A percentile compares a stretch with the other conserved stretches of the same genome.
phyloP scores from a whole-genome alignment of 164 flowering plant species.

The Vitis riparia region DNA sequence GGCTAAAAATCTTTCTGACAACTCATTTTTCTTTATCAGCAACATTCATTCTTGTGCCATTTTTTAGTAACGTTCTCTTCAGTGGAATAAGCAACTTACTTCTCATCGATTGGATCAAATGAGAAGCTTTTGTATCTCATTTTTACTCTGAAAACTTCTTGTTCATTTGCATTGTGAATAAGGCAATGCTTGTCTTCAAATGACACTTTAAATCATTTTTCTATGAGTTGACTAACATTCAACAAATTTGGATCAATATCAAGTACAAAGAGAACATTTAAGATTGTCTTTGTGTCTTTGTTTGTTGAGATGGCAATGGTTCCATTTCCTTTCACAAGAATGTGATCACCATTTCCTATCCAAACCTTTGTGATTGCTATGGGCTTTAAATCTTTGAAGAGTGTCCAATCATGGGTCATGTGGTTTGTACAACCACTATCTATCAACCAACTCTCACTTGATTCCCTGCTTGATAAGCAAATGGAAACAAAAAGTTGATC shows the following conservation, averaged over 20 bases:
- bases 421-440: slow-evolving; percentile 11
- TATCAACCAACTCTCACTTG: slow-evolving; percentile 1
- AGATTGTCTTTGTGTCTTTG: no score
- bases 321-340: background rate
- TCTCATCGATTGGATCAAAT: slow-evolving; percentile 4
- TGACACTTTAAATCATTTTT: no score
- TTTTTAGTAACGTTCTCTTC: background rate
- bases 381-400: background rate
- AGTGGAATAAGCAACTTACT: background rate
- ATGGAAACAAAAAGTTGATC: background rate
- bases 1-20: background rate
- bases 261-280: no score
- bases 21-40: background rate
- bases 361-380: background rate
- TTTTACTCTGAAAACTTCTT: background rate
- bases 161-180: no score
- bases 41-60: slow-evolving; percentile 5
- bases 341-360: slow-evolving; percentile 7
- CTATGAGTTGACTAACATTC: no score
- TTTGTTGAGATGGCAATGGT: slow-evolving; percentile 1
- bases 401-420: slow-evolving; percentile 4
- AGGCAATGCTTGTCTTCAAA: no score
- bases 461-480: background rate
- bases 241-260: no score
- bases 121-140: slow-evolving; percentile 19